phyloP scores from a whole-genome alignment of 345 rosid genomes.

The Erucastrum elatum region DNA sequence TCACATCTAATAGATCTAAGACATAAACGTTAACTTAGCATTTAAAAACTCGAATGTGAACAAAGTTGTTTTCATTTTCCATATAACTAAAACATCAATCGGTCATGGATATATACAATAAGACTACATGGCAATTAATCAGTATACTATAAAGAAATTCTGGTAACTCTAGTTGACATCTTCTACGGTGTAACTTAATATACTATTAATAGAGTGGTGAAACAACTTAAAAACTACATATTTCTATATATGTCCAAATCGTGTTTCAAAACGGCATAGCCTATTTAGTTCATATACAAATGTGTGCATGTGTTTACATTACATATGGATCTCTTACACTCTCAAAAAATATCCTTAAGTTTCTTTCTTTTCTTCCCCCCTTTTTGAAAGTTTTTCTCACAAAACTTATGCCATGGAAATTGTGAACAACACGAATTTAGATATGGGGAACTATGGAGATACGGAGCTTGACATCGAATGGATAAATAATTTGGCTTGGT shows the following conservation, averaged over 20 bases:
- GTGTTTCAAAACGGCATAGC: not conserved
- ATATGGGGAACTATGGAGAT: not conserved
- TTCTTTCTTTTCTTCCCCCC: not conserved
- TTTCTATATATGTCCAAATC: constrained; percentile 7
- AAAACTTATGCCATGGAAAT: not conserved
- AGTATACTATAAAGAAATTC: not conserved
- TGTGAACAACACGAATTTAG: not conserved
- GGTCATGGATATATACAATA: not conserved
- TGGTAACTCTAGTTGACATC: not conserved
- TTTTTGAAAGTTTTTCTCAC: not conserved
- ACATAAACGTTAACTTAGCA: too few species aligned
- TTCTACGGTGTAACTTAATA: not conserved
- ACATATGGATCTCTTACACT: not conserved
- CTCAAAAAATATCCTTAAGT: not conserved
- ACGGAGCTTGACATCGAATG: not conserved
- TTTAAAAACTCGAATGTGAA: too few species aligned
- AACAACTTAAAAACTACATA: constrained; percentile 7
- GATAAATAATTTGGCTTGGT: constrained; percentile 11
- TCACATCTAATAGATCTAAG: too few species aligned
- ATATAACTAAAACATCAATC: not conserved
- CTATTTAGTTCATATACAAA: not conserved
- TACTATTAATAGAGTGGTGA: constrained; percentile 6
- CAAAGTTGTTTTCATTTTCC: not conserved
- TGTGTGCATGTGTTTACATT: not conserved
- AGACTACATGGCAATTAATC: not conserved